Conservation (phyloP, 768 basidiomycete genomes). For the Serendipita sp. region DNA sequence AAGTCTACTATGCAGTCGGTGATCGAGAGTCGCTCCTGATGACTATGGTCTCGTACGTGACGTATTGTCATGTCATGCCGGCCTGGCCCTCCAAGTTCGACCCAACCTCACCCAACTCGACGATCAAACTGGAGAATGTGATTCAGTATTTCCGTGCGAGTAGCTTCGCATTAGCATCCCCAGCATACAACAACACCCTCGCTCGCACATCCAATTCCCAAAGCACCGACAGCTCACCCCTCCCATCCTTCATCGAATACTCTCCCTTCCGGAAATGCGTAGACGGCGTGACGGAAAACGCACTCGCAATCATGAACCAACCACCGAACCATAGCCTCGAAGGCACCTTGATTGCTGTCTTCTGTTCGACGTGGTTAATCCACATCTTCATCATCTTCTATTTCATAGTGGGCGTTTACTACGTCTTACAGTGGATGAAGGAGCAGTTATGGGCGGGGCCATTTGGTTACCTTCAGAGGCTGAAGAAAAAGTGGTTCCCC, state of each 20-base stretch:
- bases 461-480: too few species aligned
- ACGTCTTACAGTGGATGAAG: too few species aligned
- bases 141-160: slow-evolving; percentile 12
- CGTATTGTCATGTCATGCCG: background rate
- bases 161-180: slow-evolving; percentile 6
- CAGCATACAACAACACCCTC: slow-evolving; percentile 10
- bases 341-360: too few species aligned
- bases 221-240: background rate
- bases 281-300: background rate
- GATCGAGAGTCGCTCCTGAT: background rate
- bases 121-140: slow-evolving; percentile 3
- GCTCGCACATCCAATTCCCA: background rate
- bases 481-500: too few species aligned
- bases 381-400: too few species aligned
- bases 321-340: background rate
- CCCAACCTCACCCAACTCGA: background rate
- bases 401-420: too few species aligned
- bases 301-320: slow-evolving; percentile 4
- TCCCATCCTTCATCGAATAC: background rate
- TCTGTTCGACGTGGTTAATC: too few species aligned
- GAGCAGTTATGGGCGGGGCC: too few species aligned
- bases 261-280: slow-evolving; percentile 1
- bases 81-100: background rate
- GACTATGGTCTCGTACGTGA: background rate
- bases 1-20: background rate